Base-by-base conservation (phyloP, 2,329 filamentous ascomycete species). In the Tolypocladium tundrense region DNA sequence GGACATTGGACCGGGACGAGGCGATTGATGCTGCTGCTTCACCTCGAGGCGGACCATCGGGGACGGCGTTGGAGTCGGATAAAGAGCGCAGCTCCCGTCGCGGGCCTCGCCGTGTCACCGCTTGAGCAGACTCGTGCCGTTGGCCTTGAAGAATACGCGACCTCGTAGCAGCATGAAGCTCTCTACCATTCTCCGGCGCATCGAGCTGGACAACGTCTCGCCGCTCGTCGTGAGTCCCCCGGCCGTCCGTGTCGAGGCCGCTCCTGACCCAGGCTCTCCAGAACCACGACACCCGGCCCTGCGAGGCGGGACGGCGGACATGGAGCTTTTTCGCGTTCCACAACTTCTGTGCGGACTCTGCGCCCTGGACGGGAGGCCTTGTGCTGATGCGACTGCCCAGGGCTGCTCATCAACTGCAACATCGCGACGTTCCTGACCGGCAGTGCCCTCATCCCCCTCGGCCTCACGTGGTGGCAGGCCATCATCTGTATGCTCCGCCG, bases 261-360 rank as follows among this genome's bases (percentile, higher is more conserved):
- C 4, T 6, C 5, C 19, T 27, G 13, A 35, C 31, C 9, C 14
- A 19, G 16, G 3, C 9, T 16, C 24, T n/a, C 19, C 45, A 74
- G 72, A 81, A 81, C 63, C 72, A 80, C 60, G 78, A 81, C 62
- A 77, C 80, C 58, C 75, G 77, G 3, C 79, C 78, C 11, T 73
- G 78, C 35, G 75, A 77, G 59, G 64, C 69, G 1, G 70, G 63
- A 50, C 68, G 75, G 50, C 69, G 75, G 19, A 78, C 74, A 6
- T 79, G 75, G 76, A 70, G 67, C 4, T 72, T 70, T 33, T 64
- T 71, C 59, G 72, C 74, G 4, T 79, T 74, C 51, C 72, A 76
- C 61, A 76, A 77, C 62, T 77, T 70, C 55, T 78, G 77, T 77
- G 62, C 14, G 37, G 14, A 10, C 7, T 4, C 2, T 5, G 8